Evolutionary conservation across 495 filamentous ascomycete genomes (phyloP).

Genomic region (Trichoderma orchidacearum): DNA sequence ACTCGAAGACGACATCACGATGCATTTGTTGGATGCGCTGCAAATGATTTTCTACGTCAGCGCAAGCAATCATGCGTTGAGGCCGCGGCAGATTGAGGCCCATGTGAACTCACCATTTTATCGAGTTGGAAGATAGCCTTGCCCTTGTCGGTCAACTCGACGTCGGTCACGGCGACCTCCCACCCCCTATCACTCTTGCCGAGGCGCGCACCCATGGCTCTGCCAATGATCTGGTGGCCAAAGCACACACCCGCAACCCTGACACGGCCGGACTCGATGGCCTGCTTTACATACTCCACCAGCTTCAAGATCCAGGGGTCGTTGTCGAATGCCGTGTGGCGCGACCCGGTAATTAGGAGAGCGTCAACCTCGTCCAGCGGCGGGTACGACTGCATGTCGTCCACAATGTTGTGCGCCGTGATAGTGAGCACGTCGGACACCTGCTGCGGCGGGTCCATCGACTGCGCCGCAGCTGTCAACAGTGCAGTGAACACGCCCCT

Average conservation of each 20-base stretch:
- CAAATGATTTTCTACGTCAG: neutral
- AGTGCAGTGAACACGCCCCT: slow-evolving; percentile 56
- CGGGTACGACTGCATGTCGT: slow-evolving; percentile 45
- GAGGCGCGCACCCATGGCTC: slow-evolving; percentile 58
- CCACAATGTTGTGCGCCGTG: slow-evolving; percentile 55
- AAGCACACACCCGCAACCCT: slow-evolving; percentile 74
- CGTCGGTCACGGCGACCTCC: slow-evolving; percentile 65
- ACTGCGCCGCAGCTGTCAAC: slow-evolving; percentile 28
- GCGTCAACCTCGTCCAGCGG: slow-evolving; percentile 62
- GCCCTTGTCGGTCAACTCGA: slow-evolving; percentile 57
- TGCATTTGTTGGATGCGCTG: slow-evolving; percentile 87
- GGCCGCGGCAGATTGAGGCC: too few species aligned
- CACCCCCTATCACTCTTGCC: slow-evolving; percentile 56
- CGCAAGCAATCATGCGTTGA: neutral
- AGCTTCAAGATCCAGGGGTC: slow-evolving; percentile 65
- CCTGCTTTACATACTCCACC: slow-evolving; percentile 56
- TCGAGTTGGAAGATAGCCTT: slow-evolving; percentile 58
- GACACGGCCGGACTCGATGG: slow-evolving; percentile 29
- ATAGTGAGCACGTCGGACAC: slow-evolving; percentile 38
- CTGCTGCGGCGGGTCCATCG: slow-evolving; percentile 12
- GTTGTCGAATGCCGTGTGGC: slow-evolving; percentile 40
- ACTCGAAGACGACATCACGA: slow-evolving; percentile 56
- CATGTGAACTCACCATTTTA: slow-evolving; percentile 41
- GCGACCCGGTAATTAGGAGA: slow-evolving; percentile 67
- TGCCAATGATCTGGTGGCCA: slow-evolving; percentile 79